Evolutionary conservation across 108 stramenopile genomes (phyloP), one percentile per base, ranked within the genome.

Genomic region (Cyclotella cryptica): DNA sequence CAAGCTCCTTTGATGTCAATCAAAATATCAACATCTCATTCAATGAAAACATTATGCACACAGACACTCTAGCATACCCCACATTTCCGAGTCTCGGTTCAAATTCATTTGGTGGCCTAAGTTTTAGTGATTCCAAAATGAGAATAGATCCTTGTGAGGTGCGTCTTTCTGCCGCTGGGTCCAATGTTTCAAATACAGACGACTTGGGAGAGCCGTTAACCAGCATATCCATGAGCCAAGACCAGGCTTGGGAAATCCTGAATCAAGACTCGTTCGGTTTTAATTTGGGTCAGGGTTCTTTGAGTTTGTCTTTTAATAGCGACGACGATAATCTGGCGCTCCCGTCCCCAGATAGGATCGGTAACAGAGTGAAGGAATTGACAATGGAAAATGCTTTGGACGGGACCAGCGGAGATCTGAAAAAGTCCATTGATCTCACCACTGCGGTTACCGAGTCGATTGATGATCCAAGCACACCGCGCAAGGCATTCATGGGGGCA

Each of bases 251-350:
- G 69, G 69, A 71, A 13, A 71, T 71, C 42, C 22, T 71, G 55
- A 71, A 71, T 43, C 69, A 71, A 58, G 69, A 71, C 22, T 71
- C 69, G n/a, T 71, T 71, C 57, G 69, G 69, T 4, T 71, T 71
- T 21, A 71, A 71, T 71, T 58, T 71, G 55, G 69, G 69, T 10
- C 69, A 71, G 55, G 69, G 69, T 26, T 58, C 69, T 10, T 19
- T 71, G 13, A 71, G 69, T 29, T 58, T 71, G 40, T 57, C 55
- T 11, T 71, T 71, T 71, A 71, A 55, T 58, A 54, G 26, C 17
- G 60, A 61, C 35, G 51, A 68, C 30, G 67, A 68, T 7, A 13
- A 53, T 29, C 52, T 68, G 51, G 51, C 35, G 18, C 30, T 68
- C 26, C 67, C 67, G 2, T 44, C 27, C 52, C 28, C 47, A 30